Evolutionary conservation across 2,329 filamentous ascomycete species (phyloP), one percentile per base, ranked within the genome.

Genomic region (Fragosphaeria purpurea): DNA sequence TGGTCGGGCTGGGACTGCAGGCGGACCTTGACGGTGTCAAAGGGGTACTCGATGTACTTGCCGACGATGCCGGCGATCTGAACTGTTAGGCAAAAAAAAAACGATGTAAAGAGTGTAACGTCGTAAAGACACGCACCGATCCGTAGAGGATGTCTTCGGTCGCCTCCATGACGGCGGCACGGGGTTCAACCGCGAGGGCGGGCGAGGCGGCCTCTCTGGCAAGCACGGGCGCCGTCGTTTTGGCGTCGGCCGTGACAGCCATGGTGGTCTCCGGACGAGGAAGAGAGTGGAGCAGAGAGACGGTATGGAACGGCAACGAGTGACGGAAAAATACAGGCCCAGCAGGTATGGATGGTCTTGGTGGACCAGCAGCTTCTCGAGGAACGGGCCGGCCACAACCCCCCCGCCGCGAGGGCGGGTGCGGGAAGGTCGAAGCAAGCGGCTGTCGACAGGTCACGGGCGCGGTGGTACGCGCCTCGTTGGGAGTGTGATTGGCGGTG

Each of bases 11-110:
- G 91, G n/a, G 91, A 93, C 66, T 98, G 93, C 9, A 98, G 79
- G 41, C 93, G 86, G 53, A 98, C 93, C 70, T 98, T 98, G 66
- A 98, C 84, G 0, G 93, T 98, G 69, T 98, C 93, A 69, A 98
- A 98, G 31, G 93, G 93, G 65, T 96, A 98, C 67, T 98, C 93
- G 63, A 98, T 91, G 66, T 91, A 88, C 72, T 97, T 98, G 55
- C 91, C 91, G 38, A 88, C 83, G 53, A 94, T 80, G 54, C 93
- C 93, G 50, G 91, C 90, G 53, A 79, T 67, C 86, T 89, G 1
- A 59, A 53, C 43, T 30, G 47, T 51, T 45, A 51, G 54, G 5
- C 30, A 6, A 12, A 8, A 4, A 43, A n/a, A 34, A 46, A 9
- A 45, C 8, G 22, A 22, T 22, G 22, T 2, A 38, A 11, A 44